Conservation (phyloP, 192 early-diverging fungal species). For the Coemansia pectinata region DNA sequence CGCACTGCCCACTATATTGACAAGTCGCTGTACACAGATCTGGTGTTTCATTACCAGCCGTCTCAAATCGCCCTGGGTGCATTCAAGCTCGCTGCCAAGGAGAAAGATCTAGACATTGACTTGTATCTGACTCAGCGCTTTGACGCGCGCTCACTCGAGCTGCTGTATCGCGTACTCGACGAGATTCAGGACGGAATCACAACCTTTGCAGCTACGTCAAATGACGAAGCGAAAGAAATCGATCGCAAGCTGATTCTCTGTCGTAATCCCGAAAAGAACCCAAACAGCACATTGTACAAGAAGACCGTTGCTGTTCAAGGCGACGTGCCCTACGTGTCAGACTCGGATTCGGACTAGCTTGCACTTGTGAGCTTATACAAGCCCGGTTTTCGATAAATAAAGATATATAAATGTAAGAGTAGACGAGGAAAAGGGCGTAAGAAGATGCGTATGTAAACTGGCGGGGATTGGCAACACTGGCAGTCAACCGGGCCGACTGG, state of each 20-base stretch:
- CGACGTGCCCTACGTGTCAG: conserved; percentile 45
- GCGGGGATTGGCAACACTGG: neutral
- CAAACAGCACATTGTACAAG: conserved; percentile 62
- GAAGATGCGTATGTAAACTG: neutral
- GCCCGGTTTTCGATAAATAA: neutral
- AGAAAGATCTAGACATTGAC: conserved; percentile 60
- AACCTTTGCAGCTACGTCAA: conserved; percentile 33
- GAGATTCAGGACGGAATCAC: conserved; percentile 57
- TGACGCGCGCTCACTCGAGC: conserved; percentile 41
- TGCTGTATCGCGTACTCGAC: conserved; percentile 54
- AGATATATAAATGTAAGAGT: conserved; percentile 3
- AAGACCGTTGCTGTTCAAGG: conserved; percentile 31
- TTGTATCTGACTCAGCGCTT: conserved; percentile 53
- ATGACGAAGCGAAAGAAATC: conserved; percentile 60
- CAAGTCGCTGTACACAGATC: conserved; percentile 67
- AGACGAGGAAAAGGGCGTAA: neutral
- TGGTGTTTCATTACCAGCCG: conserved; percentile 75
- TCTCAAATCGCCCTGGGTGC: conserved; percentile 74
- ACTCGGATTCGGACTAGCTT: conserved; percentile 39
- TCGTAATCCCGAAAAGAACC: conserved; percentile 75
- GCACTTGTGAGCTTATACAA: neutral
- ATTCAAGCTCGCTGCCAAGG: conserved; percentile 61
- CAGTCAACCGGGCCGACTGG: neutral
- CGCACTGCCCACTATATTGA: conserved; percentile 58
- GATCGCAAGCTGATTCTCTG: conserved; percentile 66